Percentiles rank a stretch among this genome's conserved stretches.
Evolutionary conservation across 2,329 filamentous ascomycete species (phyloP).

Genomic region (Fusarium drepaniforme): DNA sequence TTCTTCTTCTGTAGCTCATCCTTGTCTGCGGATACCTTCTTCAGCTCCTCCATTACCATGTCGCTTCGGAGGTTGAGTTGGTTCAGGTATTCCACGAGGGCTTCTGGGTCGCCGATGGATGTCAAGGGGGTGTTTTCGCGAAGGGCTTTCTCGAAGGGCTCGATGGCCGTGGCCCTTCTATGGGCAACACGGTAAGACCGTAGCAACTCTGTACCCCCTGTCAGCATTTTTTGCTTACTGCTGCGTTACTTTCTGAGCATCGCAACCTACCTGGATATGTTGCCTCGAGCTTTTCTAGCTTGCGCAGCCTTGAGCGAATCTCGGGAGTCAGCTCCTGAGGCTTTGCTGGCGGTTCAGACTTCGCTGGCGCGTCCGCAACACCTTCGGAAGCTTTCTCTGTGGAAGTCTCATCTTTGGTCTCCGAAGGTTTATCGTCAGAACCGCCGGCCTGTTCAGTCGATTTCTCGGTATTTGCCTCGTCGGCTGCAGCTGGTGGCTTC

Average conservation of each 20-base stretch:
- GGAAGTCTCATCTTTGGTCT: slow-evolving; percentile 31
- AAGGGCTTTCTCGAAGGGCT: slow-evolving; percentile 91
- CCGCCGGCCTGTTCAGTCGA: slow-evolving; percentile 23
- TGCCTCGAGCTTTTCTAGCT: slow-evolving; percentile 89
- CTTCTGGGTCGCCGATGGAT: slow-evolving; percentile 86
- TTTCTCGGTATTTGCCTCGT: slow-evolving; percentile 48
- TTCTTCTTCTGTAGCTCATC: slow-evolving; percentile 83
- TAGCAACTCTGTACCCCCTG: slow-evolving; percentile 71
- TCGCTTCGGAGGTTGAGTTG: slow-evolving; percentile 88
- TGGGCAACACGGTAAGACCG: slow-evolving; percentile 94
- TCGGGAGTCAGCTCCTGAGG: slow-evolving; percentile 76
- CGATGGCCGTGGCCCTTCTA: slow-evolving; percentile 85
- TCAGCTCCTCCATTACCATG: slow-evolving; percentile 95
- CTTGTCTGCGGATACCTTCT: slow-evolving; percentile 84
- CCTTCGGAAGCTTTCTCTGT: slow-evolving; percentile 38
- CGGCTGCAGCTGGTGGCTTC: slow-evolving; percentile 52
- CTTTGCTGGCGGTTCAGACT: slow-evolving; percentile 25
- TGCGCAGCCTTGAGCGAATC: slow-evolving; percentile 80
- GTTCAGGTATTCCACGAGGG: slow-evolving; percentile 89
- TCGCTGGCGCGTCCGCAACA: slow-evolving; percentile 23
- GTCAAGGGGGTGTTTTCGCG: slow-evolving; percentile 93
- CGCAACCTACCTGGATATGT: slow-evolving; percentile 80
- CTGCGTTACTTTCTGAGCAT: background rate
- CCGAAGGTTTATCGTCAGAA: slow-evolving; percentile 31
- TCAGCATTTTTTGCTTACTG: slow-evolving; percentile 3